These are phyloP conservation scores for Musa troglodytarum DNA, from an alignment of 176 grass and related monocot species.

Conservation along the genomic window DNA sequence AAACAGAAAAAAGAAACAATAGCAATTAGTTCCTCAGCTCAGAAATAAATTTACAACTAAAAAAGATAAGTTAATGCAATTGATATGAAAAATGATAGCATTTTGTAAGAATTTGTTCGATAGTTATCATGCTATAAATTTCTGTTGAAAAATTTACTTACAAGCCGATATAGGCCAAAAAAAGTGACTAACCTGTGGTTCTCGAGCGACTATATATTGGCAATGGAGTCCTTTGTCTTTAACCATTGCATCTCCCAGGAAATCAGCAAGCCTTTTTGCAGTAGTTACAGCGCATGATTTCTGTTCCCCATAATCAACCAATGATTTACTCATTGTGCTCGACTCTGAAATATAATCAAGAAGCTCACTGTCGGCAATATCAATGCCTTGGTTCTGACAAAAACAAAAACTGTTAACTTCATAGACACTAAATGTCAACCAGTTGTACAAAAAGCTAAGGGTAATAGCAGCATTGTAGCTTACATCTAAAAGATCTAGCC, in stretches of 20 bases:
- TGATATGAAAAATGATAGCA: not conserved
- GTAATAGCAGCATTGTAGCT: slow-evolving; percentile 20
- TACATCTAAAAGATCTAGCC: slow-evolving; percentile 92
- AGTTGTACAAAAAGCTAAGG: slow-evolving; percentile 5
- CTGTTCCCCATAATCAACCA: slow-evolving; percentile 84
- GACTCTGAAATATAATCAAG: slow-evolving; percentile 94
- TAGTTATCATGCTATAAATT: not conserved
- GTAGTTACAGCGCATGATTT: slow-evolving; percentile 97
- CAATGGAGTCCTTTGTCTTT: slow-evolving; percentile 98
- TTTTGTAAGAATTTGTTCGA: not conserved
- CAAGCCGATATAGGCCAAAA: not conserved
- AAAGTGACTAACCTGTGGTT: slow-evolving; percentile 62
- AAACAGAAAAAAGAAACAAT: too few relatives aligned
- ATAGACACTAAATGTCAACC: too few relatives aligned
- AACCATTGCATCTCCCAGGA: slow-evolving; percentile 89
- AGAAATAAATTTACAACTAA: not conserved
- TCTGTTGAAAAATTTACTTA: not conserved
- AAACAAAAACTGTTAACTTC: not conserved
- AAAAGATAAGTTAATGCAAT: too few relatives aligned
- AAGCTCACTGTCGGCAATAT: slow-evolving; percentile 88
- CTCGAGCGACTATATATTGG: slow-evolving; percentile 80
- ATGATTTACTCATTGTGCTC: slow-evolving; percentile 98
- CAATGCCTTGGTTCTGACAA: slow-evolving; percentile 87
- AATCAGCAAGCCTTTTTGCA: slow-evolving; percentile 82
- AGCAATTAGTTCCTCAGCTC: not conserved